Base-by-base conservation (phyloP, 192 early-diverging fungal genomes). In the Umbelopsis sp. region DNA sequence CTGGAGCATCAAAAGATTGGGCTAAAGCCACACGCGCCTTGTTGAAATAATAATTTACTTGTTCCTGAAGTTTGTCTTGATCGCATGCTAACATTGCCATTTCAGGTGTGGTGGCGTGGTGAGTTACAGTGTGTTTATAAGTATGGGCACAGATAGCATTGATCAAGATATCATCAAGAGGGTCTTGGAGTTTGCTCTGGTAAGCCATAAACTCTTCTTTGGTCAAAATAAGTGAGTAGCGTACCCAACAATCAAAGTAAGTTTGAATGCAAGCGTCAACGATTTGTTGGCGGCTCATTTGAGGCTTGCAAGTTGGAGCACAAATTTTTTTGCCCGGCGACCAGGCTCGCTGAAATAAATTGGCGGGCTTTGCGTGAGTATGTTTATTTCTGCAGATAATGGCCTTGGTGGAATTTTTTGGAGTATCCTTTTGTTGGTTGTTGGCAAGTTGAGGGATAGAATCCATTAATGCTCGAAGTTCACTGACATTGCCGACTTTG, bases 221-320 rank as follows among this genome's bases (percentile, higher is more conserved):
- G 70, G 71, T 66, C 13, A 79, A 58, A 22, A 79, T 66, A 2
- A 69, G 70, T 3, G 61, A 53, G 44, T 75, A 74, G 11, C 73
- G 68, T 44, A 71, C 67, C 78, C 78, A 79, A 35, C 78, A 79
- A n/a, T 65, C 49, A 51, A 79, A 71, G 69, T 68, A 75, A 23
- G 73, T 70, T 13, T 79, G 49, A 13, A 79, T 51, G 47, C 78
- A 79, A 11, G 65, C 69, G 47, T 79, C 78, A 5, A 67, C 65
- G 22, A 79, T 71, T 27, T 68, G 51, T 33, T 49, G 27, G 25
- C 74, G 33, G 11, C 64, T 49, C 7, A 61, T 65, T 46, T 66
- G 48, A n/a, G 46, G 25, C 45, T 70, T 46, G 21, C 41, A 37
- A 21, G 74, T 55, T 46, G 49, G 69, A 3, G 64, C 64, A 12